These are phyloP conservation scores for Lichtheimia ramosa DNA, from an alignment of 371 early-diverging fungal species.

Conservation along the genomic window DNA sequence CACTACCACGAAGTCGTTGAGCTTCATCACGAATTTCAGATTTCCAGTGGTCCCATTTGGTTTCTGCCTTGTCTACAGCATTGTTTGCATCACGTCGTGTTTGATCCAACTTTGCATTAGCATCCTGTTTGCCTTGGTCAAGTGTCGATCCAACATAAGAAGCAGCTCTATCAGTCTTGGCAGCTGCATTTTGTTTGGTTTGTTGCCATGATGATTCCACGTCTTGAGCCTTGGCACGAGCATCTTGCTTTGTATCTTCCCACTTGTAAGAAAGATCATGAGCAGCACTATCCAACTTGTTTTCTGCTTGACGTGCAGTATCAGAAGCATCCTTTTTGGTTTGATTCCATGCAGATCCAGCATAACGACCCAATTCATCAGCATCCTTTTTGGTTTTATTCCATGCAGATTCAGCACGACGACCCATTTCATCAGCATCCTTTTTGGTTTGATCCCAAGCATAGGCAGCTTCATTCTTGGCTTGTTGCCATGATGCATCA, in stretches of 20 bases:
- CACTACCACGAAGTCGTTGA: neutral
- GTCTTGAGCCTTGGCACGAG: neutral
- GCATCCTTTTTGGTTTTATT: conserved; percentile 2
- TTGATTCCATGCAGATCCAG: conserved; percentile 11
- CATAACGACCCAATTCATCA: neutral
- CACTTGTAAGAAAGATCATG: conserved; percentile 7
- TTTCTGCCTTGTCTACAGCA: conserved; percentile 7
- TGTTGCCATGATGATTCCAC: neutral
- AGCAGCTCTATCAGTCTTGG: conserved; percentile 5
- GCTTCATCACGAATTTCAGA: conserved; percentile 2
- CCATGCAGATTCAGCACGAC: conserved; percentile 1
- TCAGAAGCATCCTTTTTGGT: conserved; percentile 12
- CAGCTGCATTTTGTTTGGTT: neutral
- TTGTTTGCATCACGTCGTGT: conserved; percentile 1
- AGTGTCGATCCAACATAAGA: neutral
- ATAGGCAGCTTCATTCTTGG: conserved; percentile 2
- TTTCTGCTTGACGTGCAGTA: neutral
- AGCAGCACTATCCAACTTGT: conserved; percentile 2
- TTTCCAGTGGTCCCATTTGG: conserved; percentile 11
- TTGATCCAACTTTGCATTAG: neutral
- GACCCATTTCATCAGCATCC: conserved; percentile 1
- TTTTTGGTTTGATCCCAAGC: conserved; percentile 2
- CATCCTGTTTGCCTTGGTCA: conserved; percentile 8
- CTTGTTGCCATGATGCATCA: conserved; percentile 2
- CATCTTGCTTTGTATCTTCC: conserved; percentile 16